Percentiles rank a stretch among this genome's conserved stretches.
Conservation (phyloP, 1,284 basidiomycete genomes). For the Austroboletus sp. region DNA sequence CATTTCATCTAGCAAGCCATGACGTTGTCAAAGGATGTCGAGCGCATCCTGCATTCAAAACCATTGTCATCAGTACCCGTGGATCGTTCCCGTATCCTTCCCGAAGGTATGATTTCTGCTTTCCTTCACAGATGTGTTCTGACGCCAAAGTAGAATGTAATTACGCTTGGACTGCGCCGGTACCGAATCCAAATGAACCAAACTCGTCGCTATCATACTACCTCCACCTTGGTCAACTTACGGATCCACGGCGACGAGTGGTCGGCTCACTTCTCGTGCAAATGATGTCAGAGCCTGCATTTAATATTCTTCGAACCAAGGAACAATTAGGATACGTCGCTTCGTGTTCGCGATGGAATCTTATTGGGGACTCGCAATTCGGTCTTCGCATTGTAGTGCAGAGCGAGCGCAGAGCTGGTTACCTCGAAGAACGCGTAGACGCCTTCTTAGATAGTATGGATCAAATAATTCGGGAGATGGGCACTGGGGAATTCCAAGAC, state of each 20-base stretch:
- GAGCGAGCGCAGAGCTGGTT: conserved; percentile 79
- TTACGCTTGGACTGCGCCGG: conserved; percentile 59
- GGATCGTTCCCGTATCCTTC: conserved; percentile 59
- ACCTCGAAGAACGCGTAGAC: conserved; percentile 85
- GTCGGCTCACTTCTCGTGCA: conserved; percentile 61
- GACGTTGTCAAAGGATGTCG: conserved; percentile 64
- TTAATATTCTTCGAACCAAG: conserved; percentile 89
- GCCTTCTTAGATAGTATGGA: conserved; percentile 75
- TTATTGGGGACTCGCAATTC: conserved; percentile 59
- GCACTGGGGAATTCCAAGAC: conserved; percentile 55
- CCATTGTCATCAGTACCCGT: conserved; percentile 41
- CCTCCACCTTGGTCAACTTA: conserved; percentile 62
- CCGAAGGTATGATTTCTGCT: conserved; percentile 44
- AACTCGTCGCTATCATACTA: conserved; percentile 84
- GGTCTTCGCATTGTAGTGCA: conserved; percentile 89
- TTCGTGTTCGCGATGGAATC: conserved; percentile 48
- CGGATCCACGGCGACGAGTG: conserved; percentile 53
- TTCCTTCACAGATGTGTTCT: neutral
- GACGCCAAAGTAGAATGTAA: conserved; percentile 52
- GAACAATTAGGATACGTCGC: conserved; percentile 96
- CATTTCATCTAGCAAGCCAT: conserved; percentile 60
- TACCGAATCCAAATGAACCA: conserved; percentile 83
- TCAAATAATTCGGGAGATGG: conserved; percentile 52
- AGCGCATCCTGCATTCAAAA: conserved; percentile 58
- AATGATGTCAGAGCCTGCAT: conserved; percentile 85